Evolutionary conservation across 345 rosid species (phyloP).

Genomic region (Murraya koenigii): DNA sequence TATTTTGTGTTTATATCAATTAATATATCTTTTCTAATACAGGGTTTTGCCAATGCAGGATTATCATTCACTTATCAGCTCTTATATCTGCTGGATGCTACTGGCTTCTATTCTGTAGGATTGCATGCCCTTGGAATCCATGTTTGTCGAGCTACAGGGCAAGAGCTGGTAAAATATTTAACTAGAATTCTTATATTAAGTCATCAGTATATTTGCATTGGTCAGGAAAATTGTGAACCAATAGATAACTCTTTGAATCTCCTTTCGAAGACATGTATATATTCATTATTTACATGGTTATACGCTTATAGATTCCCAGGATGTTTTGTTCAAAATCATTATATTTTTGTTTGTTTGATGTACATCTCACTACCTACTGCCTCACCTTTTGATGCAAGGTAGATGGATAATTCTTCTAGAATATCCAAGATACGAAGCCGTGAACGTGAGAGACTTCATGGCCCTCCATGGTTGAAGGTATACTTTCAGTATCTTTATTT

Average conservation of each 20-base stretch:
- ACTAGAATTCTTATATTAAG: slow-evolving; percentile 9
- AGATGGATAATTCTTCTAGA: slow-evolving; percentile 98
- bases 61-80: slow-evolving; percentile 87
- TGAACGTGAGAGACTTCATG: slow-evolving; percentile 92
- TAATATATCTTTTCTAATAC: slow-evolving; percentile 23
- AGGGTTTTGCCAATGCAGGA: slow-evolving; percentile 50
- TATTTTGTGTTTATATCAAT: background rate
- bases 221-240: background rate
- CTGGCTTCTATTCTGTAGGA: slow-evolving; percentile 89
- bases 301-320: background rate
- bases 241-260: background rate
- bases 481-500: slow-evolving; percentile 7
- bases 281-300: background rate
- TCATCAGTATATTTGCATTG: background rate
- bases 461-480: slow-evolving; percentile 98
- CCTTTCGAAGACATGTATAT: background rate
- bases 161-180: slow-evolving; percentile 72
- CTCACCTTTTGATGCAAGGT: slow-evolving; percentile 44
- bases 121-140: slow-evolving; percentile 91
- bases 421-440: slow-evolving; percentile 86
- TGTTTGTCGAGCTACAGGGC: slow-evolving; percentile 99
- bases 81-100: slow-evolving; percentile 91
- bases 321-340: background rate
- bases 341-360: background rate
- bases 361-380: slow-evolving; percentile 13